A percentile compares a stretch with the other conserved stretches of the same genome.
phyloP scores from a whole-genome alignment of 768 basidiomycete species.

The Auriscalpium vulgare region DNA sequence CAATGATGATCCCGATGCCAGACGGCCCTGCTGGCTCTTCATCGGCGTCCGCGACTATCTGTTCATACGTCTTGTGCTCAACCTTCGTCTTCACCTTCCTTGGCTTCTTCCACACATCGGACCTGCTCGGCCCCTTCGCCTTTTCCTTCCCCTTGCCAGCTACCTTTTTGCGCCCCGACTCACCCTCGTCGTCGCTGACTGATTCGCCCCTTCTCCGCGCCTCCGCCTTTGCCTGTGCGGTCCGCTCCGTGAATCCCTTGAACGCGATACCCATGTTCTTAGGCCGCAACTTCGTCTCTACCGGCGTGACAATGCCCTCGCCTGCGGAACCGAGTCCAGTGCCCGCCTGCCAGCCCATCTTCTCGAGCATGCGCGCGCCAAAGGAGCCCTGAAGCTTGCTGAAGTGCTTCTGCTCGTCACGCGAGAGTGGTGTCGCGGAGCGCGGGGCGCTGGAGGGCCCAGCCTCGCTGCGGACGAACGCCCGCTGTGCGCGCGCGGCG shows the following conservation, averaged over 20 bases:
- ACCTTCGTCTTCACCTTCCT: constrained; percentile 80
- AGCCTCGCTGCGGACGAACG: constrained; percentile 48
- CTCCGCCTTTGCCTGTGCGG: constrained; percentile 76
- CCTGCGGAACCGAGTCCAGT: constrained; percentile 67
- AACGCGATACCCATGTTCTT: constrained; percentile 84
- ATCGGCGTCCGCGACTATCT: constrained; percentile 85
- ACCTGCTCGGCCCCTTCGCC: constrained; percentile 41
- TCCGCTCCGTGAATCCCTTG: constrained; percentile 83
- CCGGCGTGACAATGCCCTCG: constrained; percentile 80
- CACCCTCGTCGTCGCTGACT: constrained; percentile 67
- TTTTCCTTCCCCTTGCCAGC: constrained; percentile 47
- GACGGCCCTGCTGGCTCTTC: constrained; percentile 37
- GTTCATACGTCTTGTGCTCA: constrained; percentile 95
- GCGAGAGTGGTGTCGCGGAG: constrained; percentile 44
- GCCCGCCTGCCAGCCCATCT: constrained; percentile 92
- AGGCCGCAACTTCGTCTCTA: constrained; percentile 79
- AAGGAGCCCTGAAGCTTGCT: constrained; percentile 65
- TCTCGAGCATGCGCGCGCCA: constrained; percentile 85
- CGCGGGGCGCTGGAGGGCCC: constrained; percentile 33
- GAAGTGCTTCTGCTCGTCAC: constrained; percentile 75
- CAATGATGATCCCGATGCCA: constrained; percentile 83
- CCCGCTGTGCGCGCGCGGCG: constrained; percentile 31
- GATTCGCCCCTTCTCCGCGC: constrained; percentile 66
- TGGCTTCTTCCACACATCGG: constrained; percentile 80
- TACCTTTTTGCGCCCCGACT: constrained; percentile 36